A percentile compares a stretch with the other conserved stretches of the same genome.
These are phyloP conservation scores for Citrus unshiu DNA, from an alignment of 345 rosid species.

Conservation along the genomic window DNA sequence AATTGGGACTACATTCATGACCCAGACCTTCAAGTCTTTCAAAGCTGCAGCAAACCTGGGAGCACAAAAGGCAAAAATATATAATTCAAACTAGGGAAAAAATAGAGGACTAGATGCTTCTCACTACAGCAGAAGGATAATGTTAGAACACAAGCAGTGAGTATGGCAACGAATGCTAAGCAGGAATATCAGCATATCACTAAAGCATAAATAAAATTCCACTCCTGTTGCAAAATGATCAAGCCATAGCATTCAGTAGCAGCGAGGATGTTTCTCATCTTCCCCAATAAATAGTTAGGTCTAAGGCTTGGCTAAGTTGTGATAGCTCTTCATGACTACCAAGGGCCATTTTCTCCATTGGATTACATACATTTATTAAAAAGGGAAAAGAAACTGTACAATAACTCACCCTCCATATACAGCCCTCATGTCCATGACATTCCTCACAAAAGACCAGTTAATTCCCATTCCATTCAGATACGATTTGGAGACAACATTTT, in stretches of 20 bases:
- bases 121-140: background rate
- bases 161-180: background rate
- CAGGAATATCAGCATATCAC: background rate
- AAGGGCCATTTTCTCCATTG: background rate
- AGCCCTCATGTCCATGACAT: conserved; percentile 94
- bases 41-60: conserved; percentile 76
- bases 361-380: background rate
- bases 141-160: background rate
- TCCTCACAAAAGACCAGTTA: conserved; percentile 66
- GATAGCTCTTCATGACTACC: background rate
- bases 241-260: background rate
- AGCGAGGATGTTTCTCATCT: background rate
- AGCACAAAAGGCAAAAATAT: conserved; percentile 2
- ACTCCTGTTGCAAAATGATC: background rate
- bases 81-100: background rate
- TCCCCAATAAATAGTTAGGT: background rate
- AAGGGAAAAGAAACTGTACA: background rate
- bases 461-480: conserved; percentile 60
- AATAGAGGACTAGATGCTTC: background rate
- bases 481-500: conserved; percentile 50
- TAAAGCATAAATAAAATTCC: background rate
- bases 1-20: conserved; percentile 76
- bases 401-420: conserved; percentile 80
- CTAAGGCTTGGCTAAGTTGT: background rate
- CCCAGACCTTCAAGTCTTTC: conserved; percentile 73